A percentile compares a stretch with the other conserved stretches of the same genome.
Conservation (phyloP, 768 basidiomycete species). For the Mycena vulgaris region DNA sequence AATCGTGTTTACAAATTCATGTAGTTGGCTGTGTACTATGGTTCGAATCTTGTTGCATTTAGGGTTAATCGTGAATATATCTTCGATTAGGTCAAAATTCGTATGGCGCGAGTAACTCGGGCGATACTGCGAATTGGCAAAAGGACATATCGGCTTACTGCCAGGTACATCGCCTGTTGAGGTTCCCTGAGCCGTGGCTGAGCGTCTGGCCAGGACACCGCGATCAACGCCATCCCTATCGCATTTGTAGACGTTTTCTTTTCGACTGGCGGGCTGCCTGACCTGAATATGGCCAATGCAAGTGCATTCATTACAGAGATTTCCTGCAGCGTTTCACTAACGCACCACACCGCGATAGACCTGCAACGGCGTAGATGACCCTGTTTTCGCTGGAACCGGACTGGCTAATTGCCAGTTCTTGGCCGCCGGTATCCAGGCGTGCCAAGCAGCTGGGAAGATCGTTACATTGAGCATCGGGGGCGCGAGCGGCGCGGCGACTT, state of each 20-base stretch:
- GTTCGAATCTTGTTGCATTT: slow-evolving; percentile 4
- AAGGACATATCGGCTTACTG: slow-evolving; percentile 67
- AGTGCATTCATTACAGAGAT: background rate
- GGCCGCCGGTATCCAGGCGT: slow-evolving; percentile 72
- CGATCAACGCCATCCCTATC: slow-evolving; percentile 32
- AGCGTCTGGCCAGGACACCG: slow-evolving; percentile 7
- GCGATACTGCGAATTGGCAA: slow-evolving; percentile 63
- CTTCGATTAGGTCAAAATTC: slow-evolving; percentile 69
- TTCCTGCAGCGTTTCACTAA: background rate
- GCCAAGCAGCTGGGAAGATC: slow-evolving; percentile 74
- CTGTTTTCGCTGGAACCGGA: slow-evolving; percentile 70
- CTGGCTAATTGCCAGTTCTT: slow-evolving; percentile 78
- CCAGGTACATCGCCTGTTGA: slow-evolving; percentile 52
- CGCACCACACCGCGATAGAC: slow-evolving; percentile 53
- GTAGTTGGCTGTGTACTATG: slow-evolving; percentile 39
- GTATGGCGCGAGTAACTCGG: slow-evolving; percentile 65
- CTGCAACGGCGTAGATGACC: slow-evolving; percentile 61
- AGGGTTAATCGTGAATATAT: slow-evolving; percentile 1
- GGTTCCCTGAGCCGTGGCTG: no score
- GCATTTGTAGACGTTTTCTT: slow-evolving; percentile 34
- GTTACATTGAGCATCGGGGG: slow-evolving; percentile 71
- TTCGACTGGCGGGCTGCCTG: slow-evolving; percentile 23
- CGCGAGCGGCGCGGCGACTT: slow-evolving; percentile 70
- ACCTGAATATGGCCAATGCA: slow-evolving; percentile 38
- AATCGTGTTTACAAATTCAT: background rate